A percentile compares a stretch with the other conserved stretches of the same genome.
phyloP scores from a whole-genome alignment of 139 green algal species.

The Dunaliella primolecta region DNA sequence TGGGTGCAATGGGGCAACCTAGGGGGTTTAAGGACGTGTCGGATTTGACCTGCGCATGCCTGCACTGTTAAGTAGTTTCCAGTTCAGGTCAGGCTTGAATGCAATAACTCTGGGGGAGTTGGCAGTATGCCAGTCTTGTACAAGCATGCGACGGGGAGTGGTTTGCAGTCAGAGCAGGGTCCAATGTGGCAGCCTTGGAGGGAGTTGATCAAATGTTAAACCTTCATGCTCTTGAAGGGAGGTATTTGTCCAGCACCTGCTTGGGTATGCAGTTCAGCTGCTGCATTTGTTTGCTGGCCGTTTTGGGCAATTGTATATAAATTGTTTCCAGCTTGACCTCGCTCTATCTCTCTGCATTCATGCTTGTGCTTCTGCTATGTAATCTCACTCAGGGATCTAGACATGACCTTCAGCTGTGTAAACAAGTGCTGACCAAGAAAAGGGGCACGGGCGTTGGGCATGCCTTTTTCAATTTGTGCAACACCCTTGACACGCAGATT shows the following conservation, averaged over 20 bases:
- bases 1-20: too few relatives aligned
- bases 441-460: not conserved
- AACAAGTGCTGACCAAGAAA: not conserved
- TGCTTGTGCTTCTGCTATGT: not conserved
- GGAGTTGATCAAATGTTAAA: too few relatives aligned
- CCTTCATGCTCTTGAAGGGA: too few relatives aligned
- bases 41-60: not conserved
- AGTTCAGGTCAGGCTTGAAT: not conserved
- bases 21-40: too few relatives aligned
- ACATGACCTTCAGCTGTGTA: too few relatives aligned
- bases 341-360: not conserved
- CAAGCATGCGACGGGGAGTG: not conserved
- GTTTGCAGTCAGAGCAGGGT: not conserved
- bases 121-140: not conserved
- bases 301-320: too few relatives aligned
- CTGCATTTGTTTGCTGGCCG: too few relatives aligned
- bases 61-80: conserved; percentile 15
- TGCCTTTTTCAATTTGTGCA: not conserved
- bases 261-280: too few relatives aligned
- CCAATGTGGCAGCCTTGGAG: too few relatives aligned
- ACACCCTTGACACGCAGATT: conserved; percentile 4
- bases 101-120: not conserved
- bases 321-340: not conserved
- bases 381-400: too few relatives aligned
- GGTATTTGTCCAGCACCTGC: too few relatives aligned